Conservation (phyloP, 805 yeast species). For the Metschnikowia peoriensis region DNA sequence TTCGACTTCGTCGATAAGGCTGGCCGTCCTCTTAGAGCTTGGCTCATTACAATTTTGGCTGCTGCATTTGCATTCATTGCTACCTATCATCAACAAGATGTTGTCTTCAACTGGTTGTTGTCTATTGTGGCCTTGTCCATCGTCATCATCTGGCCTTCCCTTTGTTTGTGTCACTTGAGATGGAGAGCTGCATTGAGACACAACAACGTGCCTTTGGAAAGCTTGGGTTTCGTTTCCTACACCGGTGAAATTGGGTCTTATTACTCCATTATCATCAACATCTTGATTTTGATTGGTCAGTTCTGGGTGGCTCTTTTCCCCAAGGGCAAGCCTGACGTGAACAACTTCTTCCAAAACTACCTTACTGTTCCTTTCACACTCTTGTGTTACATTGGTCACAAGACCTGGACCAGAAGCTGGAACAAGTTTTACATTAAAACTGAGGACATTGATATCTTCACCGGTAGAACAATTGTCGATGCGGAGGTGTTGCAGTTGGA, state of each 20-base stretch:
- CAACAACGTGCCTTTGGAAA: constrained; percentile 21
- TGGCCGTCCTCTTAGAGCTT: constrained; percentile 29
- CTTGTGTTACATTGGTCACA: constrained; percentile 25
- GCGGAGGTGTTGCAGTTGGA: constrained; percentile 25
- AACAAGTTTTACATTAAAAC: constrained; percentile 18
- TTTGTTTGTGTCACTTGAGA: constrained; percentile 27
- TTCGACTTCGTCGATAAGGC: constrained; percentile 28
- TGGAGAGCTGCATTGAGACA: constrained; percentile 29
- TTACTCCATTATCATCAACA: constrained; percentile 30
- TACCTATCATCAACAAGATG: constrained; percentile 30
- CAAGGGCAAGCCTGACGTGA: constrained; percentile 22
- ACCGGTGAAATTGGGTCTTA: constrained; percentile 42
- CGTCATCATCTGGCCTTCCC: constrained; percentile 26
- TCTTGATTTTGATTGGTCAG: constrained; percentile 39
- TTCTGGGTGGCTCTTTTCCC: constrained; percentile 47
- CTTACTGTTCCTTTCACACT: constrained; percentile 25
- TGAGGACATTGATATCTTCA: constrained; percentile 23
- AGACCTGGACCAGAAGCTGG: constrained; percentile 24
- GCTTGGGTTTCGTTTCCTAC: constrained; percentile 30
- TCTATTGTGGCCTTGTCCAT: constrained; percentile 29
- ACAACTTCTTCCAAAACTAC: constrained; percentile 29
- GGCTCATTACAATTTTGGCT: constrained; percentile 23
- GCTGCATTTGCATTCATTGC: constrained; percentile 28
- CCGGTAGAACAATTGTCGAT: constrained; percentile 24
- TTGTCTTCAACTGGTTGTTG: constrained; percentile 31